Conservation (phyloP, 441 rosid genomes). For the Populus tomentosa region DNA sequence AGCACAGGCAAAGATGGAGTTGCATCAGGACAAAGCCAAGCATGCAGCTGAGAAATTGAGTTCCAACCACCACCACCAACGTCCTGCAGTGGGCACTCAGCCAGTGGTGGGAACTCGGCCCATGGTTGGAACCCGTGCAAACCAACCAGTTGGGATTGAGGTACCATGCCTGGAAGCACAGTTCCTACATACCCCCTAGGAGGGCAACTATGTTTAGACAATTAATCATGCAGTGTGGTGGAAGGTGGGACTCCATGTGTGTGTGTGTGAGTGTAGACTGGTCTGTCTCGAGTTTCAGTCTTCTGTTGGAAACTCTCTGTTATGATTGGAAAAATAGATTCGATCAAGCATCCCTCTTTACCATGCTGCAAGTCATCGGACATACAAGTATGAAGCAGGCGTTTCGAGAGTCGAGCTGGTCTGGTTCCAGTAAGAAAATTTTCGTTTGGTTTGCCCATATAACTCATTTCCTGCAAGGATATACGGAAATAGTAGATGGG, state of each 20-base stretch:
- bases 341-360: not conserved
- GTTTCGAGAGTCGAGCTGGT: not conserved
- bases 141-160: conserved; percentile 4
- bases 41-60: conserved; percentile 40
- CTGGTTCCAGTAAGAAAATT: not conserved
- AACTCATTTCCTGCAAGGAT: too few relatives aligned
- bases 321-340: not conserved
- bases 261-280: too few relatives aligned
- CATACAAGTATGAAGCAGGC: not conserved
- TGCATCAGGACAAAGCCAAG: conserved; percentile 42
- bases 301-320: not conserved
- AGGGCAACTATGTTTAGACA: conserved; percentile 18
- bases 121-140: conserved; percentile 6
- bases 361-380: not conserved
- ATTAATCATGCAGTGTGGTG: not conserved
- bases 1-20: conserved; percentile 54
- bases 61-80: conserved; percentile 24
- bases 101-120: not conserved
- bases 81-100: conserved; percentile 11
- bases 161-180: conserved; percentile 12
- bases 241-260: not conserved
- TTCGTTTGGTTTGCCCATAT: too few relatives aligned
- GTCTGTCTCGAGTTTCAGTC: not conserved
- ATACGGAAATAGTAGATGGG: too few relatives aligned
- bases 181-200: conserved; percentile 26